Percentiles rank a stretch among this genome's conserved stretches.
These are phyloP conservation scores for Filobasidium floriforme DNA, from an alignment of 768 basidiomycete species.

Conservation along the genomic window DNA sequence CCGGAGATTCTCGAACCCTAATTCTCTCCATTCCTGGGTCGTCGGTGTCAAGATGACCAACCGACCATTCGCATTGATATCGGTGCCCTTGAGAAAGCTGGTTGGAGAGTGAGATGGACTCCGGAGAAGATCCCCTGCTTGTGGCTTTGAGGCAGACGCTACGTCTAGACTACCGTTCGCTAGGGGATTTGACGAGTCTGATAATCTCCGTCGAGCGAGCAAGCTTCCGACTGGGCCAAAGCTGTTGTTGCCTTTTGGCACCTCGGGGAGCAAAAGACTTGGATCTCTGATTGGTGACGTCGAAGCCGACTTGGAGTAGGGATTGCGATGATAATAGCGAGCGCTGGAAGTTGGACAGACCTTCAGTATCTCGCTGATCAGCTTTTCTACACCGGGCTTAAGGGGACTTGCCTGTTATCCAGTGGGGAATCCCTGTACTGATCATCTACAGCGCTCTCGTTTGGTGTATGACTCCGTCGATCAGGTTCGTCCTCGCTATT, in stretches of 20 bases:
- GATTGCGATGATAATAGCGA: constrained; percentile 40
- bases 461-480: constrained; percentile 8
- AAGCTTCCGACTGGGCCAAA: constrained; percentile 24
- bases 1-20: constrained; percentile 23
- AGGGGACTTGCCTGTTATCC: constrained; percentile 37
- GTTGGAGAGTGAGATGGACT: constrained; percentile 20
- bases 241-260: constrained; percentile 8
- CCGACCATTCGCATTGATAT: constrained; percentile 23
- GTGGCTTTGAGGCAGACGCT: constrained; percentile 34
- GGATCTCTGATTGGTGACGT: constrained; percentile 22
- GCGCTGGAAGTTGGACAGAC: constrained; percentile 26
- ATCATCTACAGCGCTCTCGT: constrained; percentile 21
- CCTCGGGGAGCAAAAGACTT: constrained; percentile 15
- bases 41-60: constrained; percentile 43
- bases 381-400: not conserved
- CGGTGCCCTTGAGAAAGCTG: constrained; percentile 19
- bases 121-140: not conserved
- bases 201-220: constrained; percentile 38
- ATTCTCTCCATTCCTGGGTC: constrained; percentile 43
- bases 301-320: constrained; percentile 32
- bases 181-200: constrained; percentile 6
- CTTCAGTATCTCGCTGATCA: not conserved
- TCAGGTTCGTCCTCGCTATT: constrained; percentile 11
- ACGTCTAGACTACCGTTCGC: constrained; percentile 9
- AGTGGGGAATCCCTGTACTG: constrained; percentile 20